These are phyloP conservation scores for Cordia subcordata DNA, from an alignment of 257 asterid species.

Conservation along the genomic window DNA sequence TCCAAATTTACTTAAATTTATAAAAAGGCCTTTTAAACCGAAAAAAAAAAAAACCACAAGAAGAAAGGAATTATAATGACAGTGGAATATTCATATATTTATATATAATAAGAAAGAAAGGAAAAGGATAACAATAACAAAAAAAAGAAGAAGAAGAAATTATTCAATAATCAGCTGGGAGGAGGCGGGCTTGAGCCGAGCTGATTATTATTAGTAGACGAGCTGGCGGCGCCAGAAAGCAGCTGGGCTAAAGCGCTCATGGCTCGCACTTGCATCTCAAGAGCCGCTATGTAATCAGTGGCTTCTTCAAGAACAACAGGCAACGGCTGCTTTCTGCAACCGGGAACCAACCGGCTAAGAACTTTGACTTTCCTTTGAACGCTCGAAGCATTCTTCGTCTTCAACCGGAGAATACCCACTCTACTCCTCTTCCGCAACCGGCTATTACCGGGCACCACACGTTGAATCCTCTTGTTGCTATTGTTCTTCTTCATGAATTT, in stretches of 20 bases:
- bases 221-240: constrained; percentile 48
- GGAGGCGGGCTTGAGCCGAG: constrained; percentile 34
- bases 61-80: too few species aligned
- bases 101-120: constrained; percentile 16
- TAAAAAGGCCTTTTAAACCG: constrained; percentile 21
- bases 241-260: constrained; percentile 79
- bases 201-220: constrained; percentile 31
- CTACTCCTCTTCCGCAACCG: constrained; percentile 58
- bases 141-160: background rate
- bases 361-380: constrained; percentile 69
- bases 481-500: constrained; percentile 60
- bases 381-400: constrained; percentile 65
- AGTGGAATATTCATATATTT: constrained; percentile 9
- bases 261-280: constrained; percentile 95
- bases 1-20: constrained; percentile 12
- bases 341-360: constrained; percentile 75
- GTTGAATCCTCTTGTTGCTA: constrained; percentile 44
- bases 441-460: constrained; percentile 30
- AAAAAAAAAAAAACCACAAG: constrained; percentile 12
- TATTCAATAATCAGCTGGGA: constrained; percentile 29
- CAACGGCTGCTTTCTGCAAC: constrained; percentile 82
- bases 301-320: constrained; percentile 90
- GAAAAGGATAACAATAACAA: constrained; percentile 16
- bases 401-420: constrained; percentile 55
- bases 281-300: constrained; percentile 85